Evolutionary conservation across 2,329 filamentous ascomycete species (phyloP), one percentile per base, ranked within the genome.

Genomic region (Elsinoe australis): DNA sequence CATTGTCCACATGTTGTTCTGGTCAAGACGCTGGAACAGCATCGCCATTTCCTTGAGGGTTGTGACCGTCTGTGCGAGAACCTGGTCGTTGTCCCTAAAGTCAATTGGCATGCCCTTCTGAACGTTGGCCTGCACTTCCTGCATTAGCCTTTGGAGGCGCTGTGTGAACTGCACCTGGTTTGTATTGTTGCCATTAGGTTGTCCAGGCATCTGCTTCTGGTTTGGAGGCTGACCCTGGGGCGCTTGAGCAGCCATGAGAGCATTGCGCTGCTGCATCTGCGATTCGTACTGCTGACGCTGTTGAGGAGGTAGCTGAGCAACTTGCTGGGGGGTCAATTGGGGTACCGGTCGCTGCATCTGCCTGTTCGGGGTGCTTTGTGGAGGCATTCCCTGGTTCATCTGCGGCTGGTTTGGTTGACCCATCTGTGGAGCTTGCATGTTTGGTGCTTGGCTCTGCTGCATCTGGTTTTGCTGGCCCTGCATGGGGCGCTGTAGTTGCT

Each of bases 391-490:
- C 22, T 45, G 52, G 34, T 52, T 41, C 42, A 44, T 47, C 19
- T 18, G 59, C 56, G 22, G 51, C 50, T 50, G 58, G 55, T 42
- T 51, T 44, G 15, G 52, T 34, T 36, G 55, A 14, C 39, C 47
- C 21, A 44, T 44, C 17, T 44, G 39, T n/a, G 39, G 39, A 5
- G 31, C 32, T 21, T 44, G 33, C 32, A 49, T 33, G 15, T 15
- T 22, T 19, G 22, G 22, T 31, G 45, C 42, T 44, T 22, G 56
- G 7, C 46, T 47, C 7, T 45, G 24, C 24, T 49, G 49, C 51
- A 52, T 47, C 33, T 51, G 47, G 31, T 58, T 56, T 34, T 64
- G 26, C 6, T n/a, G 59, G 66, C 68, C 10, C 63, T n/a, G 18
- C 26, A 45, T 32, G 4, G 10, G 21, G 54, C n/a, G 59, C 50